phyloP scores from a whole-genome alignment of 108 stramenopile species.

The Halocafeteria seosinensis region DNA sequence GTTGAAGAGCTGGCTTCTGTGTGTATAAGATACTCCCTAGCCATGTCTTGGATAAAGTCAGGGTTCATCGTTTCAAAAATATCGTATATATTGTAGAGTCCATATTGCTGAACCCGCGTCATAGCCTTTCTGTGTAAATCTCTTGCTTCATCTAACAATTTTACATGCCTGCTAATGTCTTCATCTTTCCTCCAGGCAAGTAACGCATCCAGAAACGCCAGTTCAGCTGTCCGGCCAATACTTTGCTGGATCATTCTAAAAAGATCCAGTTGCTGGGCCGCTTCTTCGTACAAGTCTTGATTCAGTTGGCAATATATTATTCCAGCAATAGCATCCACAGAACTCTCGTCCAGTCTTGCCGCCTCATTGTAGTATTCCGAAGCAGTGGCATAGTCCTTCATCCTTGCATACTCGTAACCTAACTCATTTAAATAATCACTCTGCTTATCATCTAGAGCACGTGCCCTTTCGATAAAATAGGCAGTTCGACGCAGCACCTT shows the following conservation, averaged over 20 bases:
- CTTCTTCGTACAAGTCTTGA: slow-evolving; percentile 31
- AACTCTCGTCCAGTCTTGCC: slow-evolving; percentile 21
- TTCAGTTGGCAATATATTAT: slow-evolving; percentile 35
- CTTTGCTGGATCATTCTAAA: slow-evolving; percentile 34
- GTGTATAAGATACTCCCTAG: slow-evolving; percentile 26
- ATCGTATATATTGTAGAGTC: not conserved
- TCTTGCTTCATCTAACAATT: slow-evolving; percentile 16
- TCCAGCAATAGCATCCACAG: slow-evolving; percentile 26
- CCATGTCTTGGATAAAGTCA: slow-evolving; percentile 33
- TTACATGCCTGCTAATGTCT: slow-evolving; percentile 6
- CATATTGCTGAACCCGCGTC: not conserved
- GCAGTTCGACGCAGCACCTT: slow-evolving; percentile 21
- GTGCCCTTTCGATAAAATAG: slow-evolving; percentile 15
- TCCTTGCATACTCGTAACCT: slow-evolving; percentile 21
- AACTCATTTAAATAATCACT: slow-evolving; percentile 16
- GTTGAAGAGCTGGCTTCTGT: not conserved
- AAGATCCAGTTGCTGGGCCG: slow-evolving; percentile 43
- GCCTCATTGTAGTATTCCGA: slow-evolving; percentile 24
- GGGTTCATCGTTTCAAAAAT: slow-evolving; percentile 20
- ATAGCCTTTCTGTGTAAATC: slow-evolving; percentile 4
- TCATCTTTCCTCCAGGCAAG: slow-evolving; percentile 18
- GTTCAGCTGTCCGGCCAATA: slow-evolving; percentile 16
- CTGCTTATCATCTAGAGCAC: not conserved
- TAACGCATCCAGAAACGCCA: slow-evolving; percentile 31
- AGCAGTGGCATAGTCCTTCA: slow-evolving; percentile 24